Evolutionary conservation across 2,329 filamentous ascomycete species (phyloP), one percentile per base, ranked within the genome.

Genomic region (Talaromyces verruculosus): DNA sequence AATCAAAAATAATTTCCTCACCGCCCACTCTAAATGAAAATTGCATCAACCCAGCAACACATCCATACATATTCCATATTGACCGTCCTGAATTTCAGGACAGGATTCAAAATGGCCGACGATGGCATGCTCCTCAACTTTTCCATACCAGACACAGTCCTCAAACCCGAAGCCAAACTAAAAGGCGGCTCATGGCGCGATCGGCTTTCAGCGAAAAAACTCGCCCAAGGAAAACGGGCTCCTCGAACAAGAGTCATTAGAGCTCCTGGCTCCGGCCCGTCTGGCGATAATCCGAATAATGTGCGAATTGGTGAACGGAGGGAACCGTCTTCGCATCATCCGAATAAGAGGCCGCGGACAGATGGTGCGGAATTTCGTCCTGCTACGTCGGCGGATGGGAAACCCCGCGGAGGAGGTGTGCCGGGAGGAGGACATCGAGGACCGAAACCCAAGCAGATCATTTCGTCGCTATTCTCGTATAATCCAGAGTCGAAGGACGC

Each of bases 71-170:
- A 30, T 35, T n/a, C 25, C 33, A 57, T 57, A 57, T 39, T 57
- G 53, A 39, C 33, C n/a, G 13, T 57, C 33, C 53, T 57, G 53
- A 5, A 2, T 13, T 35, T 28, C 53, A 22, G 53, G 53, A 39
- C 37, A 57, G 33, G 19, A 25, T 37, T 57, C 22, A 59, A 22
- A 25, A 97, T 98, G 93, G 91, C 91, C 61, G 93, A 98, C 82
- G 91, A 96, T 88, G 93, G 93, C 71, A 91, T 99, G 87, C 86
- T 97, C 65, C 83, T 98, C 75, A 98, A 98, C 73, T 97, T 98
- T 76, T 89, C 92, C 72, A 82, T 97, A 65, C 19, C 43, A 1
- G 85, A 87, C 33, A 88, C 91, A 67, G 85, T 90, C 13, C 76
- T 91, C 63, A 84, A 88, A 67, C 83, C 85, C 5, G 83, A 84